Percentiles rank a stretch among this genome's conserved stretches.
phyloP scores from a whole-genome alignment of 345 rosid genomes.

The Brassica incana region DNA sequence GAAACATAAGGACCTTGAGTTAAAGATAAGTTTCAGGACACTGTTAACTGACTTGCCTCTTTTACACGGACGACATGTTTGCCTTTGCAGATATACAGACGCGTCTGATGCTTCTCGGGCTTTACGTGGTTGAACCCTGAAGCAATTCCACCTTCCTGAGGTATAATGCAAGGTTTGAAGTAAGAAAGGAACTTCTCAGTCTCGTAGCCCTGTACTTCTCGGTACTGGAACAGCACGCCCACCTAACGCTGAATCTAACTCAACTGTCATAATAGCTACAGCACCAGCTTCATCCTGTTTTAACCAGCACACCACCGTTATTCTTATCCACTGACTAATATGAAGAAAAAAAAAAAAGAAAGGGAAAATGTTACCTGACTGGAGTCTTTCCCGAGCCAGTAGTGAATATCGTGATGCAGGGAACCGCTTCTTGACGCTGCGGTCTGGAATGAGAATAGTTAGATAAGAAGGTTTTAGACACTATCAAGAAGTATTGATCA shows the following conservation, averaged over 20 bases:
- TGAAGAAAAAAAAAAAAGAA: background rate
- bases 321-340: background rate
- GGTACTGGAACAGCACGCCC: constrained; percentile 99
- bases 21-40: background rate
- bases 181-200: constrained; percentile 90
- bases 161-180: constrained; percentile 97
- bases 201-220: constrained; percentile 95
- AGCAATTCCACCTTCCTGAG: constrained; percentile 90
- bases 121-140: constrained; percentile 83
- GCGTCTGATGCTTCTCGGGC: constrained; percentile 75
- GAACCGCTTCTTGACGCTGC: constrained; percentile 72
- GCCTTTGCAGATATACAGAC: constrained; percentile 88
- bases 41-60: constrained; percentile 63
- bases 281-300: constrained; percentile 93
- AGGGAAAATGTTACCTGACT: constrained; percentile 53
- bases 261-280: constrained; percentile 89
- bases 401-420: constrained; percentile 79
- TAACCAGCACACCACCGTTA: constrained; percentile 30
- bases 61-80: constrained; percentile 89
- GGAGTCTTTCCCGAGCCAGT: constrained; percentile 94
- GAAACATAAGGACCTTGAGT: background rate
- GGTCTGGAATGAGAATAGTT: constrained; percentile 51
- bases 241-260: constrained; percentile 97
- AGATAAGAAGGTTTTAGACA: constrained; percentile 5
- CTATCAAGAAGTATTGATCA: background rate